Base-by-base conservation (phyloP, 2,329 filamentous ascomycete genomes). In the Alternaria metachromatica region DNA sequence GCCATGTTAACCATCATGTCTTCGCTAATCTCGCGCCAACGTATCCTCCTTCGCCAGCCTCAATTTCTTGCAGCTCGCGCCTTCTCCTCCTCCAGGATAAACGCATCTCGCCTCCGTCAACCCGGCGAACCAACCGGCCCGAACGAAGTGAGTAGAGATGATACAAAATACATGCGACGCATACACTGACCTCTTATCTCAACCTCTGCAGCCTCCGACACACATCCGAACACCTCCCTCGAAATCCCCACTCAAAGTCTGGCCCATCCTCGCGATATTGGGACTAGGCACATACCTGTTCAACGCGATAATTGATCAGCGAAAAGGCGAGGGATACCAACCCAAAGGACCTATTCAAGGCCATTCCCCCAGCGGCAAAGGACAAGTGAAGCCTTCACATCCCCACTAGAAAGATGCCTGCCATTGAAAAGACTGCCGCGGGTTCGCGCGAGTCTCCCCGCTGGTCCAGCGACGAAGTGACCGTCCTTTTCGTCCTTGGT, bases 401-500 rank as follows among this genome's bases (percentile, higher is more conserved):
- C 77, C 77, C 25, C 77, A 78, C 53, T 79, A 75, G 68, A 68
- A 78, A 25, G 21, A 81, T 82, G 75, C 78, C 80, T 18, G 80
- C 77, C 8, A 80, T 82, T 68, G 80, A 76, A 28, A 67, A 80
- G 18, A 69, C 76, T 73, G 80, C 75, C 72, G 76, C 74, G 23
- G 62, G 70, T 6, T 73, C 69, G 65, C 90, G 90, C 80, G 78
- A 80, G 48, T 82, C 84, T 58, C 91, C 94, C 5, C 88, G 89
- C 76, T 97, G 97, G 87, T 90, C 88, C 62, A 83, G 90, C 54
- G 76, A 88, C 60, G 86, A 94, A 63, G 92, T 96, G 30, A 96
- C 93, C n/a, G 94, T 98, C 63, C 84, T 99, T 81, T 98, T 97
- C 84, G 93, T 98, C 67, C 93, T 99, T 65, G 95, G 95, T 80